Evolutionary conservation across 2,329 filamentous ascomycete genomes (phyloP).

Genomic region (Aspergillus costaricaensis): DNA sequence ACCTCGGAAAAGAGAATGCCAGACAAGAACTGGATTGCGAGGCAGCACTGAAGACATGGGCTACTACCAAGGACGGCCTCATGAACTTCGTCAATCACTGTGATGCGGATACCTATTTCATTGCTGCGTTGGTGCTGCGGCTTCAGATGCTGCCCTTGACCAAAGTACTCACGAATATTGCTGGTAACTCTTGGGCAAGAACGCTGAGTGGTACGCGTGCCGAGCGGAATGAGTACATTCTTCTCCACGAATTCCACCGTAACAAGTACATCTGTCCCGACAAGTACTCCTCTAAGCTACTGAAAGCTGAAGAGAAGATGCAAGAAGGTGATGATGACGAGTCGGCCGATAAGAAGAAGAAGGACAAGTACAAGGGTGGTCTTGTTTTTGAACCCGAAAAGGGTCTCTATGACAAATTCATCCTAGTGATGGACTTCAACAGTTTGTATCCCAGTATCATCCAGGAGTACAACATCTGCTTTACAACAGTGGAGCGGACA

Average conservation of each 20-base stretch:
- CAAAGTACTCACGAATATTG: slow-evolving; percentile 92
- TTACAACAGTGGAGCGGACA: slow-evolving; percentile 88
- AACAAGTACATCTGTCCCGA: slow-evolving; percentile 99
- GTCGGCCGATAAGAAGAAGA: slow-evolving; percentile 79
- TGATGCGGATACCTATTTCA: slow-evolving; percentile 93
- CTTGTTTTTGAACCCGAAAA: slow-evolving; percentile 98
- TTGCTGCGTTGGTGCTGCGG: slow-evolving; percentile 83
- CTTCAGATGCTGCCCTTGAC: slow-evolving; percentile 92
- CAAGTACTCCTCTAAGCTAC: slow-evolving; percentile 80
- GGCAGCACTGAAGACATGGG: slow-evolving; percentile 81
- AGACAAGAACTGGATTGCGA: slow-evolving; percentile 89
- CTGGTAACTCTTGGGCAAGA: slow-evolving; percentile 96
- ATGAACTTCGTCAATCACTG: slow-evolving; percentile 94
- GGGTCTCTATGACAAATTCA: slow-evolving; percentile 95
- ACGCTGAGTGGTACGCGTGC: slow-evolving; percentile 94
- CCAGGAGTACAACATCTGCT: slow-evolving; percentile 99
- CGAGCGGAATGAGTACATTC: slow-evolving; percentile 98
- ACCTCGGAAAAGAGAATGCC: slow-evolving; percentile 70
- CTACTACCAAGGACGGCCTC: slow-evolving; percentile 76
- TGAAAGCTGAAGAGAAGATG: slow-evolving; percentile 70
- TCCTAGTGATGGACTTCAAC: slow-evolving; percentile 99
- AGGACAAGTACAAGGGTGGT: slow-evolving; percentile 98
- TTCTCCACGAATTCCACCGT: slow-evolving; percentile 92
- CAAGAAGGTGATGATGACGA: slow-evolving; percentile 66
- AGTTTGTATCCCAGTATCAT: slow-evolving; percentile 98